Base-by-base conservation (phyloP, 768 basidiomycete species). In the Tricholoma hemisulphureum region DNA sequence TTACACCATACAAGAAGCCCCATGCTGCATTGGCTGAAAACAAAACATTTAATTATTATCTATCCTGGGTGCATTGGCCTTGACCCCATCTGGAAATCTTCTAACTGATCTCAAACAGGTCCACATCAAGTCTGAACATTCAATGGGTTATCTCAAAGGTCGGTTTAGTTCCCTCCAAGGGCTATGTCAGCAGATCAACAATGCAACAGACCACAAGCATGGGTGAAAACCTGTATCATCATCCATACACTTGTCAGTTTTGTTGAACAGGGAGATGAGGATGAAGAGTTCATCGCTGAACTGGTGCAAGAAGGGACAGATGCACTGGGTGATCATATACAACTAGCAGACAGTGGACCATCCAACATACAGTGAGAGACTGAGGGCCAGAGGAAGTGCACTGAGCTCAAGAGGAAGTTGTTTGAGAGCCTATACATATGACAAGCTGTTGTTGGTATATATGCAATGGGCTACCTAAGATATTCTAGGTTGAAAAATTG, bases 1-100 rank as follows among this genome's bases (percentile, higher is more conserved):
- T 68, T 20, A 63, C 72, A 0, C 70, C 71, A 4, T 71, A 70
- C 59, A 75, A 73, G 52, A 66, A 68, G 56, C 69, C 70, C 56
- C 58, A 2, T 62, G 63, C 6, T 46, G 63, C 21, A 35, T 59
- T 14, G 56, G n/a, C 59, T 0, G 64, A 70, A 24, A 71, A 71
- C 46, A 59, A 56, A 35, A 60, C n/a, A 16, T 71, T 68, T 46
- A 69, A 71, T 53, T 69, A 65, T 54, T 58, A 60, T 43, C 14
- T 71, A 2, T 71, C 67, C n/a, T n/a, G n/a, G n/a, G n/a, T n/a
- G n/a, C n/a, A n/a, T n/a, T n/a, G n/a, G n/a, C n/a, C n/a, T n/a
- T n/a, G n/a, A n/a, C n/a, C n/a, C n/a, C n/a, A n/a, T n/a, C n/a
- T n/a, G n/a, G n/a, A n/a, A n/a, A n/a, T n/a, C n/a, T n/a, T n/a